Evolutionary conservation across 2,329 filamentous ascomycete species (phyloP), one percentile per base, ranked within the genome.

Genomic region (Zymoseptoria tritici): DNA sequence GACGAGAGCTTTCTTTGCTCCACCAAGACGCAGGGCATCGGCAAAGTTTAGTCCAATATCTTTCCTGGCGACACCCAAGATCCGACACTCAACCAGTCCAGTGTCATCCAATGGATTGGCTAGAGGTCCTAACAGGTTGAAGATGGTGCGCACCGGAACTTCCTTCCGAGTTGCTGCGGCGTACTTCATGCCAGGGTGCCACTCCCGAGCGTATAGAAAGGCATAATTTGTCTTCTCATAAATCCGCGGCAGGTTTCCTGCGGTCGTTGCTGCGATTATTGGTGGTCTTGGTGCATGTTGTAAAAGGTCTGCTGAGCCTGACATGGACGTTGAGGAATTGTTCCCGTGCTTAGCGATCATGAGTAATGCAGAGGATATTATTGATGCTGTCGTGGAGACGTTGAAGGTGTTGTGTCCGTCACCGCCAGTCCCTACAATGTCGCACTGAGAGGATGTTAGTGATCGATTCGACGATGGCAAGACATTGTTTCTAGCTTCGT

Each of bases 381-480:
- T 97, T 19, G 91, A 96, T 2, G 94, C 85, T 6, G 94, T 96
- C 4, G 94, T 99, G 68, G 89, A 94, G 73, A 99, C 93, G 75
- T 99, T 99, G 85, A 96, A 99, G 36, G 94, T 99, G 75, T 96
- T 91, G 81, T 97, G 92, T 20, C 89, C 88, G 78, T 99, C 94
- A 71, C 94, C 94, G 66, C 94, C 94, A 7, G 94, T 99, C 67
- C 94, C 94, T 60, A 99, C 94, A 73, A 99, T 97, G 75, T 99
- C 94, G 73, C 92, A 86, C 83, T 85, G 64, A 3, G 22, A 26
- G 16, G 16, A 36, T 36, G 62, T 66, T 46, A 64, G 63, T 57
- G 51, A 31, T 13, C 2, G 21, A 24, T 4, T 24, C 22, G 22
- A 24, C 22, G 22, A 26, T 13, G 11, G 19, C 42, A 51, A 19